A percentile compares a stretch with the other conserved stretches of the same genome.
phyloP scores from a whole-genome alignment of 305 asterid genomes.

The Fraxinus angustifolia region DNA sequence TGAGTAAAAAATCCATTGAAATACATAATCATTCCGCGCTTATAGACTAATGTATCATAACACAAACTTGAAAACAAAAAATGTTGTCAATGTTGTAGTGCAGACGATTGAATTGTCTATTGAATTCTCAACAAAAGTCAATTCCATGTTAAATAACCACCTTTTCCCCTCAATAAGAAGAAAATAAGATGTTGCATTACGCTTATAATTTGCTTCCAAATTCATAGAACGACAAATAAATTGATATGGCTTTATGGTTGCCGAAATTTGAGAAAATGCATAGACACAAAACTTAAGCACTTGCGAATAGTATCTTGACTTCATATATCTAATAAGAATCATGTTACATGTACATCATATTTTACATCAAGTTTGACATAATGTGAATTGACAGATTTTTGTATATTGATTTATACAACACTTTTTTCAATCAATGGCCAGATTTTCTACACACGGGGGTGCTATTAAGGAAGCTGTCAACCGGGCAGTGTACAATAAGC shows the following conservation, averaged over 20 bases:
- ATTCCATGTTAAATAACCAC: neutral
- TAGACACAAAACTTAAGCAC: neutral
- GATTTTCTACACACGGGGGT: neutral
- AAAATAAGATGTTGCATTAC: neutral
- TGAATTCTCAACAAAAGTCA: neutral
- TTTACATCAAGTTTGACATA: neutral
- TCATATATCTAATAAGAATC: neutral
- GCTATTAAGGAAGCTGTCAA: neutral
- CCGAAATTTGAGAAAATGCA: neutral
- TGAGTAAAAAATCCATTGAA: neutral
- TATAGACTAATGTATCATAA: neutral
- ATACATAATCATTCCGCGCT: neutral
- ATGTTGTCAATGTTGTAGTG: neutral
- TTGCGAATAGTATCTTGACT: neutral
- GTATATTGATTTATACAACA: neutral
- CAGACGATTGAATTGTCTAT: neutral
- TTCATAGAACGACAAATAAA: neutral
- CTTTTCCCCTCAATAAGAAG: neutral
- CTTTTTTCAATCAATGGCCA: neutral
- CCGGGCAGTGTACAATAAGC: neutral
- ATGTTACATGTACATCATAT: neutral
- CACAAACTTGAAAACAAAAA: neutral
- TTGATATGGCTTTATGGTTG: neutral
- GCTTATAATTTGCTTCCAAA: neutral
- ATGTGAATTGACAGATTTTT: neutral